These are phyloP conservation scores for Lizonia empirigonia DNA, from an alignment of 2,329 filamentous ascomycete species.

Conservation along the genomic window DNA sequence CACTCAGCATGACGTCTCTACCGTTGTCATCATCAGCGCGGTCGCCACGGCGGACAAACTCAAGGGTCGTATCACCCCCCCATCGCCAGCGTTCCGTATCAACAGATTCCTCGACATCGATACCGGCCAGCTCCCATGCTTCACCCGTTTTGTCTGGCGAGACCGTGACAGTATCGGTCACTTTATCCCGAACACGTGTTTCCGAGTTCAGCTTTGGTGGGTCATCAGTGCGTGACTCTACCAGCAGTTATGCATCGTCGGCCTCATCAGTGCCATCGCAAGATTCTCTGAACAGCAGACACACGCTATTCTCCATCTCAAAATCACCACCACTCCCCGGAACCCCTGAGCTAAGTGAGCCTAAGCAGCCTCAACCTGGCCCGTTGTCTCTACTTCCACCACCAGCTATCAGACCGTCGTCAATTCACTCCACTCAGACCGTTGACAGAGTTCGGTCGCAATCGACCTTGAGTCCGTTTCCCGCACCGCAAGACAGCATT, in stretches of 20 bases:
- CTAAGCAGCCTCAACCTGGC: slow-evolving; percentile 14
- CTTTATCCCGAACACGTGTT: slow-evolving; percentile 25
- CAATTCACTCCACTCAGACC: slow-evolving; percentile 3
- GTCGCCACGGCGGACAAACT: background rate
- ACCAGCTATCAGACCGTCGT: slow-evolving; percentile 29
- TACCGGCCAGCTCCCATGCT: background rate
- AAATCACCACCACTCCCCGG: slow-evolving; percentile 16
- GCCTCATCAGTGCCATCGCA: slow-evolving; percentile 54
- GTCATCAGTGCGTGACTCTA: slow-evolving; percentile 85
- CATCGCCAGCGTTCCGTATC: background rate
- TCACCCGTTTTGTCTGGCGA: background rate
- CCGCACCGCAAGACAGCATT: slow-evolving; percentile 26
- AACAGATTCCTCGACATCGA: background rate
- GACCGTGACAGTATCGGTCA: background rate
- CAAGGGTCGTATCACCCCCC: background rate
- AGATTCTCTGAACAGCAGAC: slow-evolving; percentile 17
- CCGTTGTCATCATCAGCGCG: background rate
- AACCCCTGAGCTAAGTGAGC: slow-evolving; percentile 26
- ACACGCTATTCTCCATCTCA: slow-evolving; percentile 21
- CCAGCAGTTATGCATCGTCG: slow-evolving; percentile 85
- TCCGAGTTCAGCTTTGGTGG: slow-evolving; percentile 50
- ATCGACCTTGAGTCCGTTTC: slow-evolving; percentile 28
- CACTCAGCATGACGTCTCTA: background rate
- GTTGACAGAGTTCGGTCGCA: slow-evolving; percentile 20
- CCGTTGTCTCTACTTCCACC: slow-evolving; percentile 30